Conservation (phyloP, 495 filamentous ascomycete species). For the Aspergillus campestris region DNA sequence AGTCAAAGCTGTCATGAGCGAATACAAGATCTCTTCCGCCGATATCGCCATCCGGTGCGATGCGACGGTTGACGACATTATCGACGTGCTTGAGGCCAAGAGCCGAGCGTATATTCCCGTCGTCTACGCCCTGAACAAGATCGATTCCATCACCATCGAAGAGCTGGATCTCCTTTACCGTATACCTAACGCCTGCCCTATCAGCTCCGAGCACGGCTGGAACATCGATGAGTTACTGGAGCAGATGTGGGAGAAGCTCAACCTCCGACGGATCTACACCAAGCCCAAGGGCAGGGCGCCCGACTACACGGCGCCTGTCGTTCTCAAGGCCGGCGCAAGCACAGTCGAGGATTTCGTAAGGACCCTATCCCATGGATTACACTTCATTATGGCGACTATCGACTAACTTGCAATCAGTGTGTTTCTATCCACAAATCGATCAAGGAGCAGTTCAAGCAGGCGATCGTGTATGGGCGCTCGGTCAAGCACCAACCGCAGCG, state of each 20-base stretch:
- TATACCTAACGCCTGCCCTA: conserved; percentile 92
- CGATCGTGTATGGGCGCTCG: conserved; percentile 93
- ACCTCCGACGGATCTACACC: conserved; percentile 86
- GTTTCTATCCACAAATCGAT: conserved; percentile 95
- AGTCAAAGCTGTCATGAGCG: conserved; percentile 94
- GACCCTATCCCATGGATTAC: background rate
- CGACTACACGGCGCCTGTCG: conserved; percentile 87
- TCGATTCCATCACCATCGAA: conserved; percentile 95
- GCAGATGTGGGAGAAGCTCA: conserved; percentile 96
- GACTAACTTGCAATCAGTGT: conserved; percentile 52
- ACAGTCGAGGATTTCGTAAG: conserved; percentile 96
- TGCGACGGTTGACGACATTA: conserved; percentile 84
- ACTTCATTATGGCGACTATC: background rate
- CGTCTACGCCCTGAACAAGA: conserved; percentile 98
- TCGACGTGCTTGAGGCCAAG: conserved; percentile 94
- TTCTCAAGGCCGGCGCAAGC: conserved; percentile 70
- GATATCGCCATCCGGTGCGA: conserved; percentile 98
- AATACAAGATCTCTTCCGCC: conserved; percentile 93
- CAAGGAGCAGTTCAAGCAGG: conserved; percentile 88
- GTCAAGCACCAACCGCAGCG: conserved; percentile 98
- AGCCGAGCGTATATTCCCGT: conserved; percentile 93
- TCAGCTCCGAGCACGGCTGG: conserved; percentile 97
- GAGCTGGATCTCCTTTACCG: conserved; percentile 93
- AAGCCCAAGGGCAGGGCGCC: conserved; percentile 95
- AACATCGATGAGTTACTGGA: conserved; percentile 96